Conservation (phyloP, 805 yeast species). For the Yarrowia hollandica region DNA sequence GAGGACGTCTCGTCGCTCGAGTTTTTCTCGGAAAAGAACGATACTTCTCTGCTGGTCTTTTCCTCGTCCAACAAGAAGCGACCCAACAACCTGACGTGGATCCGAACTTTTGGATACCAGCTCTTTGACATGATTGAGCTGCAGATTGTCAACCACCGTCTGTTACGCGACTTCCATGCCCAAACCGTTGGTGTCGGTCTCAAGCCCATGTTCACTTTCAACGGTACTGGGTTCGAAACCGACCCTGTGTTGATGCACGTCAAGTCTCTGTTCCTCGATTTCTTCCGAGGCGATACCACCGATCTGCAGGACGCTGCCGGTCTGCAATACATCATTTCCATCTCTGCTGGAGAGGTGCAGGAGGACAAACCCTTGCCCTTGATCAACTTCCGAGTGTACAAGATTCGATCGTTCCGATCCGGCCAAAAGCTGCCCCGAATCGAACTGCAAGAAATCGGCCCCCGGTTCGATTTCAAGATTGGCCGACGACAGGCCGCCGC, state of each 20-base stretch:
- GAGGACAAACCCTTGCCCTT: constrained; percentile 72
- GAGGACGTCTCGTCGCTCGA: constrained; percentile 85
- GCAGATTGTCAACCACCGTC: constrained; percentile 64
- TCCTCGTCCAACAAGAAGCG: constrained; percentile 84
- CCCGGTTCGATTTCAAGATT: constrained; percentile 86
- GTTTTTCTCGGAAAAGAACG: constrained; percentile 94
- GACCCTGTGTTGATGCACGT: constrained; percentile 83
- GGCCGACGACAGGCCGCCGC: constrained; percentile 83
- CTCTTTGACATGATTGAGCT: constrained; percentile 93
- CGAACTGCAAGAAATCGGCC: constrained; percentile 93
- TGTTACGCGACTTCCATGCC: constrained; percentile 77
- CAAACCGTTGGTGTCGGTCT: constrained; percentile 81
- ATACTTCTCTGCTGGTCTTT: constrained; percentile 77
- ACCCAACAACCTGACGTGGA: constrained; percentile 84
- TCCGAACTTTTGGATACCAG: constrained; percentile 86
- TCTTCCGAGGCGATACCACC: constrained; percentile 79
- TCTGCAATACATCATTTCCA: constrained; percentile 82
- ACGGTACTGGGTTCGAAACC: constrained; percentile 86
- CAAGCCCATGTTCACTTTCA: constrained; percentile 91
- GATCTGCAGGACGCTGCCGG: constrained; percentile 92
- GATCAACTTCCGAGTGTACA: constrained; percentile 88
- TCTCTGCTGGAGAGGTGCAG: constrained; percentile 74
- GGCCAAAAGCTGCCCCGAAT: constrained; percentile 92
- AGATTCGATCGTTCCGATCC: constrained; percentile 70
- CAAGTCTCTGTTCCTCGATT: constrained; percentile 86